phyloP scores from a whole-genome alignment of 768 basidiomycete species.

The Panaeolus cyanescens region DNA sequence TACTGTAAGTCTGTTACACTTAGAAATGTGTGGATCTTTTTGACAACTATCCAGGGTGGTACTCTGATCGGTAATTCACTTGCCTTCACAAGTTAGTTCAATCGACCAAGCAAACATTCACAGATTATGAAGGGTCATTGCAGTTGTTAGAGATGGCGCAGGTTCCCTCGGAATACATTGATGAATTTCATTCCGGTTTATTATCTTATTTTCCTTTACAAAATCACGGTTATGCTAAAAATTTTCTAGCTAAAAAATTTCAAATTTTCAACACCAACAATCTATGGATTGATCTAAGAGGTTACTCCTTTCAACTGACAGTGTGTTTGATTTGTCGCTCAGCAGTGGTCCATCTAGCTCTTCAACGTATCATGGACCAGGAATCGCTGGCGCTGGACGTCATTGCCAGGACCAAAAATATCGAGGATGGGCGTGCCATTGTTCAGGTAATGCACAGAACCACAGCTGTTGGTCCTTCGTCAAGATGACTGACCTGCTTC shows the following conservation, averaged over 20 bases:
- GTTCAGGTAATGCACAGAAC: conserved; percentile 32
- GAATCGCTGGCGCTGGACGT: conserved; percentile 92
- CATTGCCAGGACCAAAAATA: conserved; percentile 89
- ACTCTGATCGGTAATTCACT: conserved; percentile 65
- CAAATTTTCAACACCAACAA: conserved; percentile 93
- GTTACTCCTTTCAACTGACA: conserved; percentile 29
- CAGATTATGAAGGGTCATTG: conserved; percentile 72
- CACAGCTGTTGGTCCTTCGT: not conserved
- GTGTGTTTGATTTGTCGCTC: not conserved
- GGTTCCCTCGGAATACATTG: conserved; percentile 77
- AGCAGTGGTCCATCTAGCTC: conserved; percentile 50
- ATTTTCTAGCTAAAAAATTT: conserved; percentile 73
- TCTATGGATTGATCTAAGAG: conserved; percentile 77
- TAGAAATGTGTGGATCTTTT: not conserved
- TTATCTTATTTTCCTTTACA: conserved; percentile 12
- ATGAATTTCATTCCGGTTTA: conserved; percentile 85
- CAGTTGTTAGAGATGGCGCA: conserved; percentile 83
- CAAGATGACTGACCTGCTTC: not conserved
- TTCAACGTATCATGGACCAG: conserved; percentile 87
- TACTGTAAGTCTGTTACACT: not conserved
- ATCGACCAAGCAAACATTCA: conserved; percentile 1
- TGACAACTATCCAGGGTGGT: conserved; percentile 53
- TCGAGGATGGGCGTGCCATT: conserved; percentile 83
- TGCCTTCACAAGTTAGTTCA: not conserved
- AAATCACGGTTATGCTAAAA: conserved; percentile 7